Conservation (phyloP, 2,329 filamentous ascomycete genomes). For the Tolypocladium cylindrosporum region DNA sequence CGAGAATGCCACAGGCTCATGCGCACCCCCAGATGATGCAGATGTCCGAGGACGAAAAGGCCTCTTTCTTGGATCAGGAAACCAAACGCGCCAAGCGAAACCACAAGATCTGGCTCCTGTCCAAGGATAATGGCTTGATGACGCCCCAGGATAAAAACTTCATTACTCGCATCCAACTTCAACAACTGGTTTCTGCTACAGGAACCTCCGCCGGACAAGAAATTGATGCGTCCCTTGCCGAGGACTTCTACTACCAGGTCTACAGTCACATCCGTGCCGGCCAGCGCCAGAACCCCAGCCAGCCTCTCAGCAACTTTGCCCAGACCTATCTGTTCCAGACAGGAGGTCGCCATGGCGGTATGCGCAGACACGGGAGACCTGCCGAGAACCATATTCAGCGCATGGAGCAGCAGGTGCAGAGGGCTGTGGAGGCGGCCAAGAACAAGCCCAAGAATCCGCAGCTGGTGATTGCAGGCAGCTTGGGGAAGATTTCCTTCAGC, state of each 20-base stretch:
- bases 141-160: constrained; percentile 99
- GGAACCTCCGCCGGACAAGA: constrained; percentile 75
- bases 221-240: constrained; percentile 69
- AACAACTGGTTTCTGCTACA: constrained; percentile 88
- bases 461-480: constrained; percentile 86
- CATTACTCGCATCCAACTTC: constrained; percentile 93
- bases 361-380: constrained; percentile 66
- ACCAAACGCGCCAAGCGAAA: constrained; percentile 93
- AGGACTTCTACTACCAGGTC: constrained; percentile 99
- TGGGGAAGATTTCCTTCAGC: constrained; percentile 98
- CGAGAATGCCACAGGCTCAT: constrained; percentile 21
- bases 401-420: constrained; percentile 98
- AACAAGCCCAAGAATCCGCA: constrained; percentile 97
- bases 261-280: constrained; percentile 89
- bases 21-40: constrained; percentile 44
- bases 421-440: constrained; percentile 94
- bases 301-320: constrained; percentile 90
- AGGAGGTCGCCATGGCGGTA: constrained; percentile 67
- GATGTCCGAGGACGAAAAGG: constrained; percentile 75
- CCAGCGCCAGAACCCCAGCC: constrained; percentile 81
- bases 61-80: constrained; percentile 78
- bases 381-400: constrained; percentile 96
- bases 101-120: constrained; percentile 91
- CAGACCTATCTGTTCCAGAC: constrained; percentile 97
- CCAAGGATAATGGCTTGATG: constrained; percentile 94